Evolutionary conservation across 2,329 filamentous ascomycete species (phyloP).

Genomic region (Apiospora hydei): DNA sequence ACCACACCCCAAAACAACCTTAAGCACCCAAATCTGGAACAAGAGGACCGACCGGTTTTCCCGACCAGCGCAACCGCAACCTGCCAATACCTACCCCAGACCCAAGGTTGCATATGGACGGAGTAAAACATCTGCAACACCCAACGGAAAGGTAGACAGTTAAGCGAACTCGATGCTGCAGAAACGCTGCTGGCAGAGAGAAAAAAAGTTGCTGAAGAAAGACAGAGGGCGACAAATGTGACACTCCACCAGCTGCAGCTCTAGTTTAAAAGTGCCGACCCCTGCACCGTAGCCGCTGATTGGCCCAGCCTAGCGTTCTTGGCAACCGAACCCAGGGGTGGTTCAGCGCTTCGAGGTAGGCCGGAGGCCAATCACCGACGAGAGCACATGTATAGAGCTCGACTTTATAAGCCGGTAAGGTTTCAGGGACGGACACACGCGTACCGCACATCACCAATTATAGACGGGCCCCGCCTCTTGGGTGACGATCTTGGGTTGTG

Average conservation of each 20-base stretch:
- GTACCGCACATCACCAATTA: constrained; percentile 5
- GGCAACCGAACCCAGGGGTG: constrained; percentile 3
- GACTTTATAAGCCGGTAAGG: not conserved
- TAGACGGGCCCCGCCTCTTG: not conserved
- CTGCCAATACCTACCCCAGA: constrained; percentile 2
- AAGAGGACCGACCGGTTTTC: not conserved
- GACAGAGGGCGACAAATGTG: constrained; percentile 11
- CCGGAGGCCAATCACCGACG: not conserved
- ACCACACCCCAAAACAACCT: not conserved
- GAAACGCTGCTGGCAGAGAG: not conserved
- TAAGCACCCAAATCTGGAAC: not conserved
- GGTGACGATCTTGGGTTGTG: not conserved
- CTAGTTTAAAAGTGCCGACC: constrained; percentile 14
- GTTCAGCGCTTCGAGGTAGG: constrained; percentile 5
- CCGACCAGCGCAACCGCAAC: constrained; percentile 8
- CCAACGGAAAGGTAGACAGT: not conserved
- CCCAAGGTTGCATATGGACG: not conserved
- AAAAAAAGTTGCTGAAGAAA: not conserved
- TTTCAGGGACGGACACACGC: constrained; percentile 3
- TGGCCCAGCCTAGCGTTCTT: constrained; percentile 1
- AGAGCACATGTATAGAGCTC: constrained; percentile 3
- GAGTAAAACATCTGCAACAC: constrained; percentile 1
- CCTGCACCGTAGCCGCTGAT: not conserved
- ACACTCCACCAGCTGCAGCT: constrained; percentile 15
- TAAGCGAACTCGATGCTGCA: constrained; percentile 6